phyloP scores from a whole-genome alignment of 371 early-diverging fungal genomes.

The Mucor velutinosus region DNA sequence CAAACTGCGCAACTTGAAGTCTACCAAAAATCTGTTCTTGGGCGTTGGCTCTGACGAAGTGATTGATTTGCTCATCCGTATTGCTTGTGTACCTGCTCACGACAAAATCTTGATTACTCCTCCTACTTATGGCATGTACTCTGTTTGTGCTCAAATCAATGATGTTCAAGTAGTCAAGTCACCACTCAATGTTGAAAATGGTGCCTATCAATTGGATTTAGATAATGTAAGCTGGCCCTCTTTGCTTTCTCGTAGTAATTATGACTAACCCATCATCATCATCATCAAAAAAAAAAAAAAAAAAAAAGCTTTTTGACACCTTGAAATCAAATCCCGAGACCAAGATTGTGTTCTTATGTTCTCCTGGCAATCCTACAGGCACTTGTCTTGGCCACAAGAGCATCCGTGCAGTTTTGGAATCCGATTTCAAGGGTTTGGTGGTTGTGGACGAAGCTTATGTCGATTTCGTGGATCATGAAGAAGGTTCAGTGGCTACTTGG shows the following conservation, averaged over 20 bases:
- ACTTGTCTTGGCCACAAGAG: conserved; percentile 71
- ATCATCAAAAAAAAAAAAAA: too few relatives aligned
- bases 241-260: not conserved
- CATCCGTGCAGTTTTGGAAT: conserved; percentile 75
- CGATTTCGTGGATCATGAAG: conserved; percentile 81
- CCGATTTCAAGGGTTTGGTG: conserved; percentile 75
- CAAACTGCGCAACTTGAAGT: conserved; percentile 66
- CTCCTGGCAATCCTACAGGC: conserved; percentile 98
- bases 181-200: conserved; percentile 73
- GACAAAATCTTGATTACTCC: conserved; percentile 94
- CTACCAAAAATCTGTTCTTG: conserved; percentile 79
- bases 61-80: conserved; percentile 89
- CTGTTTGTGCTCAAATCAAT: conserved; percentile 90
- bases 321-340: conserved; percentile 71
- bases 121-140: conserved; percentile 99
- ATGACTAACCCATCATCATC: not conserved
- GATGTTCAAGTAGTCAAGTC: conserved; percentile 89
- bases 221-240: conserved; percentile 59
- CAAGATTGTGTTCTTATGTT: conserved; percentile 93
- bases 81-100: conserved; percentile 88
- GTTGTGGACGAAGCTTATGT: conserved; percentile 98
- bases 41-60: conserved; percentile 98
- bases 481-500: conserved; percentile 77
- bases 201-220: conserved; percentile 80
- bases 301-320: conserved; percentile 58